Conservation (phyloP, 169 alveolate genomes). For the Plasmodium yoelii region DNA sequence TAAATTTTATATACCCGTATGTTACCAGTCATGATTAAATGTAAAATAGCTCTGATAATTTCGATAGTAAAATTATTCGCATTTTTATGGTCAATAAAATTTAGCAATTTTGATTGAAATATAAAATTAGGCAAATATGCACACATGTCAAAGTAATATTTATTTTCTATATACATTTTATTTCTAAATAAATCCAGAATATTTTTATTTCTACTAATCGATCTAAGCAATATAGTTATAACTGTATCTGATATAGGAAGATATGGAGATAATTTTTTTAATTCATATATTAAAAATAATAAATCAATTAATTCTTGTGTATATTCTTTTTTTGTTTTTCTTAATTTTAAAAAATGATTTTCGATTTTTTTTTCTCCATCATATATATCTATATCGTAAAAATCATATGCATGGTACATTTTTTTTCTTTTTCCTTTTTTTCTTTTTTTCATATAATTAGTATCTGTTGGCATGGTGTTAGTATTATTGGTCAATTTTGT, state of each 20-base stretch:
- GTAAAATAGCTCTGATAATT: constrained; percentile 23
- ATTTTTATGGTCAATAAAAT: constrained; percentile 14
- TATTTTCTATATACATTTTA: constrained; percentile 41
- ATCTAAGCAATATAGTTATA: constrained; percentile 22
- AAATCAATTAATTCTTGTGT: constrained; percentile 33
- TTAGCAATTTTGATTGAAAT: background rate
- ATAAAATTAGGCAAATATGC: background rate
- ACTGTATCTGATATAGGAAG: constrained; percentile 37
- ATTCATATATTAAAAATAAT: constrained; percentile 41
- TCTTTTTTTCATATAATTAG: background rate
- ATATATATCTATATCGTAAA: constrained; percentile 56
- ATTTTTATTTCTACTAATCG: constrained; percentile 39
- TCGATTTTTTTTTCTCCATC: constrained; percentile 37
- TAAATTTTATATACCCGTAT: constrained; percentile 29
- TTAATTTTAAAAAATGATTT: constrained; percentile 71
- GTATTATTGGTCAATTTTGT: background rate
- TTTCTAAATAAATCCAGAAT: constrained; percentile 26
- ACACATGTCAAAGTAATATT: constrained; percentile 51
- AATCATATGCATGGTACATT: constrained; percentile 43
- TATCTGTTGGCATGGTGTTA: background rate
- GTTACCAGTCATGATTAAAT: constrained; percentile 28
- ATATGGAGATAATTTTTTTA: constrained; percentile 53
- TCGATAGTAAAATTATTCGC: constrained; percentile 12
- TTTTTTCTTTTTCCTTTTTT: constrained; percentile 19
- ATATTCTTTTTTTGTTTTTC: constrained; percentile 72